Evolutionary conservation across 768 basidiomycete species (phyloP), one percentile per base, ranked within the genome.

Genomic region (Lactifluus hygrophoroides): DNA sequence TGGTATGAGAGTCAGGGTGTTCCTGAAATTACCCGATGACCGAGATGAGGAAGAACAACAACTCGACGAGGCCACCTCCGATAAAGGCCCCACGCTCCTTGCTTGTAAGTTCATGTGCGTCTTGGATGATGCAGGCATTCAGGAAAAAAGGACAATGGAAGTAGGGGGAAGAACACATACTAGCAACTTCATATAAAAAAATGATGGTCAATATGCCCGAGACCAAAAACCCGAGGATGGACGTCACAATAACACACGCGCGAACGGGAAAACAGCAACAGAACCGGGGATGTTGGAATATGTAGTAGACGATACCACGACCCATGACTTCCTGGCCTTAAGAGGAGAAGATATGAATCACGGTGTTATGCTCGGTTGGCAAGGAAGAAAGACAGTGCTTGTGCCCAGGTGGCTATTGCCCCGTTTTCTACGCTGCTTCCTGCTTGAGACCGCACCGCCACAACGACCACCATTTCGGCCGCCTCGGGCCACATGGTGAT

Each of bases 231-330:
- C 78, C 78, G 8, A 85, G 68, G 3, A 77, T 57, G 28, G 82
- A 75, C 74, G 83, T 77, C 44, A 78, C 64, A 45, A 82, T 72
- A 32, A 86, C 83, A 34, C 86, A 83, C 5, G 80, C 55, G 56
- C 85, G 77, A 6, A 84, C 82, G 28, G 83, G 83, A 60, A 86
- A 67, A 63, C 84, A 84, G 63, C 75, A 84, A 65, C 85, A 86
- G 66, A 79, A 85, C 3, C 72, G 77, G 35, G 56, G 61, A 25
- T 50, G 56, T 28, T 45, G 63, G 27, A 64, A 64, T 37, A 64
- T 50, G 52, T 38, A 62, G 50, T 64, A 58, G 30, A 54, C 3
- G 30, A 62, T 9, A 27, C 63, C 61, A n/a, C 56, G 57, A 19
- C 30, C 44, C 61, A 60, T 60, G 49, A 10, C 1, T 17, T 46